Evolutionary conservation across 345 rosid genomes (phyloP).

Genomic region (Sonneratia alba): DNA sequence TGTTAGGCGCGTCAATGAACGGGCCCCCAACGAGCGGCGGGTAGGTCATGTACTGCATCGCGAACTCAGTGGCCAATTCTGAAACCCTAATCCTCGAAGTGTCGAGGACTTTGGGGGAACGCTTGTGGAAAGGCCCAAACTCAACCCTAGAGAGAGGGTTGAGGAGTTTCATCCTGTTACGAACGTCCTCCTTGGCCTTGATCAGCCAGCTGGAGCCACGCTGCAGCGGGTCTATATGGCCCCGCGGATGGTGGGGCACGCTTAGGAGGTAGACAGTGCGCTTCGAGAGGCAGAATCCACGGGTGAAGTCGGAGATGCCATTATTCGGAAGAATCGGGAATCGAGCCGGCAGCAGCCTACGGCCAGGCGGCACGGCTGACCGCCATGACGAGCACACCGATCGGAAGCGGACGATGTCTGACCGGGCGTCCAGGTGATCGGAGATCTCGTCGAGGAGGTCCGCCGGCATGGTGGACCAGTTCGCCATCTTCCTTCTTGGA

Average conservation of each 20-base stretch:
- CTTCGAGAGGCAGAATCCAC: conserved; percentile 58
- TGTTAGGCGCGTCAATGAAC: conserved; percentile 21
- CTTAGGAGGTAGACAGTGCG: conserved; percentile 51
- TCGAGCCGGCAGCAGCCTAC: conserved; percentile 25
- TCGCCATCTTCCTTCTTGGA: conserved; percentile 33
- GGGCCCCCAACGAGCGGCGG: conserved; percentile 5
- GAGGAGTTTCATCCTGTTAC: conserved; percentile 30
- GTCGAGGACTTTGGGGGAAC: conserved; percentile 45
- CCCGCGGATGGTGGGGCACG: conserved; percentile 13
- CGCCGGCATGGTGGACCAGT: conserved; percentile 57
- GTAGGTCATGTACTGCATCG: conserved; percentile 40
- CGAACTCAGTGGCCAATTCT: conserved; percentile 63
- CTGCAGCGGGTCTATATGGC: conserved; percentile 13
- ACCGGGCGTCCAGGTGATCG: conserved; percentile 34
- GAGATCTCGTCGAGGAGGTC: conserved; percentile 58
- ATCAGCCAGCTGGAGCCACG: conserved; percentile 44
- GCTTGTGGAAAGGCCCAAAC: conserved; percentile 21
- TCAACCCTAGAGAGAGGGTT: conserved; percentile 56
- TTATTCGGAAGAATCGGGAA: conserved; percentile 51
- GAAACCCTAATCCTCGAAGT: conserved; percentile 26
- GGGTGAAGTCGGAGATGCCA: conserved; percentile 29
- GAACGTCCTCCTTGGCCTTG: conserved; percentile 43
- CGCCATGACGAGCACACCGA: conserved; percentile 82
- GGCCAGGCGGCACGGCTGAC: conserved; percentile 33
- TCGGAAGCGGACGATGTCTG: conserved; percentile 63